Conservation (phyloP, 192 early-diverging fungal genomes). For the Backusella parvicylindrica region DNA sequence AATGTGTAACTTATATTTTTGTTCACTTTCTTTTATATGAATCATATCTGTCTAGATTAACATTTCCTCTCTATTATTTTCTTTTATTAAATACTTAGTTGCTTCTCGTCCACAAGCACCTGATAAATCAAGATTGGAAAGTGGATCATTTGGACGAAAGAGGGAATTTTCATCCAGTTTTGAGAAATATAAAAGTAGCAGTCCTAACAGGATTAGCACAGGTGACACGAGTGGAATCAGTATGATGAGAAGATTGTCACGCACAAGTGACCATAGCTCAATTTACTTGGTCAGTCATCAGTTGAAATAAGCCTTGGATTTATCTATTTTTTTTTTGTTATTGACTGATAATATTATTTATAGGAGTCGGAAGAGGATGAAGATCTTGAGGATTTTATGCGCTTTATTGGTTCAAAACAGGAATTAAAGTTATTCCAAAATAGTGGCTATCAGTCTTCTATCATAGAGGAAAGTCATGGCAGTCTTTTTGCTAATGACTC, state of each 20-base stretch:
- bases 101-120: conserved; percentile 9
- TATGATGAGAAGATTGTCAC: conserved; percentile 28
- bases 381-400: conserved; percentile 64
- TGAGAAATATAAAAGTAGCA: conserved; percentile 24
- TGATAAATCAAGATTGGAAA: background rate
- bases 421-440: conserved; percentile 52
- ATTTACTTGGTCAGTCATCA: conserved; percentile 9
- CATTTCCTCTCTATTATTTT: background rate
- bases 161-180: conserved; percentile 18
- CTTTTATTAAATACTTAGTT: background rate
- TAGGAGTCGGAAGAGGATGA: conserved; percentile 24
- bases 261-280: conserved; percentile 27
- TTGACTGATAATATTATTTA: background rate
- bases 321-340: too few species aligned
- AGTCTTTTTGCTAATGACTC: conserved; percentile 20
- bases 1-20: conserved; percentile 12
- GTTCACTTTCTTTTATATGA: background rate
- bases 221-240: conserved; percentile 15
- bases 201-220: conserved; percentile 8
- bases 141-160: conserved; percentile 22
- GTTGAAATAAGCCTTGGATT: too few species aligned
- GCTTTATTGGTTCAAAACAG: conserved; percentile 52
- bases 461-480: conserved; percentile 4
- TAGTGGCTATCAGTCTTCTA: background rate
- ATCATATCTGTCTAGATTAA: background rate